A percentile compares a stretch with the other conserved stretches of the same genome.
These are phyloP conservation scores for Acanthamoeba castellanii DNA, from an alignment of 208 protist genomes.

Conservation along the genomic window DNA sequence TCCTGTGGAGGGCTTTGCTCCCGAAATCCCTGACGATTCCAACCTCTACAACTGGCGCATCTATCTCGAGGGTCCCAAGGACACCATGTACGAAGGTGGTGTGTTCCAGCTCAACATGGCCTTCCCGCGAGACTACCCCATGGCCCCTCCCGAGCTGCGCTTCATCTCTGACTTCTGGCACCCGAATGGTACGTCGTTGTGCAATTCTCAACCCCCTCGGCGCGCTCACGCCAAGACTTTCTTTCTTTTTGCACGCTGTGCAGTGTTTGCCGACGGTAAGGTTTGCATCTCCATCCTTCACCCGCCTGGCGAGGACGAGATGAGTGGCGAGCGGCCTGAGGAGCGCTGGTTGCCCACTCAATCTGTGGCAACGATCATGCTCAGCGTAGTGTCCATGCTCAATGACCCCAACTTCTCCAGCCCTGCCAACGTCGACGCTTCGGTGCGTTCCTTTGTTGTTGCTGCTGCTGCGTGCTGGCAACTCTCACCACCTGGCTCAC, in stretches of 20 bases:
- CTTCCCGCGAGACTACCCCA: conserved; percentile 97
- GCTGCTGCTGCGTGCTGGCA: background rate
- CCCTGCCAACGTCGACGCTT: conserved; percentile 96
- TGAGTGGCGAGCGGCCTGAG: conserved; percentile 90
- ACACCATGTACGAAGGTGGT: conserved; percentile 92
- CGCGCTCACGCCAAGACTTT: background rate
- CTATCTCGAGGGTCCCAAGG: conserved; percentile 91
- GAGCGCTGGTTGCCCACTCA: conserved; percentile 97
- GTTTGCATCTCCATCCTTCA: conserved; percentile 99
- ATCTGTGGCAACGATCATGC: conserved; percentile 95
- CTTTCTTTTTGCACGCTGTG: conserved; percentile 77
- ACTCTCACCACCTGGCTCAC: background rate
- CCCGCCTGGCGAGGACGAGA: conserved; percentile 96
- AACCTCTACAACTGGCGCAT: conserved; percentile 95
- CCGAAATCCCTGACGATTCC: conserved; percentile 91
- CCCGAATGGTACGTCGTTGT: conserved; percentile 92
- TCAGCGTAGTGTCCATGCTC: conserved; percentile 95
- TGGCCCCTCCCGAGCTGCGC: conserved; percentile 95
- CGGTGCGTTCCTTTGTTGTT: conserved; percentile 89
- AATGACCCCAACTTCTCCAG: conserved; percentile 95
- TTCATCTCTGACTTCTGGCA: conserved; percentile 98
- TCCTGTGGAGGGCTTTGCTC: conserved; percentile 94
- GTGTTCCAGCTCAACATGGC: conserved; percentile 94
- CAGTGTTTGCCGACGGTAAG: conserved; percentile 94
- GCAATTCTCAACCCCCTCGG: background rate